Percentiles rank a stretch among this genome's conserved stretches.
Evolutionary conservation across 2,329 filamentous ascomycete genomes (phyloP).

Genomic region (Colletotrichum abscissum): DNA sequence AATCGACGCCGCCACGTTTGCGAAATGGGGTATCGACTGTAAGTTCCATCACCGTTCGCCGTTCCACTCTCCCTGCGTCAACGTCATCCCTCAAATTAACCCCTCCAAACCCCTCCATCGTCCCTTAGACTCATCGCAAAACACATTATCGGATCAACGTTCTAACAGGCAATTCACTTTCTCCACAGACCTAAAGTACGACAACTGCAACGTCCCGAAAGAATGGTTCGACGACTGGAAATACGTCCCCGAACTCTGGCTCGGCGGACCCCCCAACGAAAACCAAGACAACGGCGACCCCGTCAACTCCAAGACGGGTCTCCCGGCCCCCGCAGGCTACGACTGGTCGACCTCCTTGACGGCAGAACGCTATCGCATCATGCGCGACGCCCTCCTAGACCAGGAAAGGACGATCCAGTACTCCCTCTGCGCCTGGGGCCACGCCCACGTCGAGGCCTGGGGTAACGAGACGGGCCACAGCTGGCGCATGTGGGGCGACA

Average conservation of each 20-base stretch:
- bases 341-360: slow-evolving; percentile 61
- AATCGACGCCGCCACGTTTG: slow-evolving; percentile 68
- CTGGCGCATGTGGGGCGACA: slow-evolving; percentile 58
- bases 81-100: neutral
- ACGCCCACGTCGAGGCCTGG: slow-evolving; percentile 61
- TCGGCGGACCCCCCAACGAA: slow-evolving; percentile 45
- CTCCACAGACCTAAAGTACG: slow-evolving; percentile 63
- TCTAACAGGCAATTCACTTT: neutral
- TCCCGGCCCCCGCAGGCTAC: slow-evolving; percentile 58
- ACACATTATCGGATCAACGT: neutral
- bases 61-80: neutral
- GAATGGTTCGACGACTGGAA: slow-evolving; percentile 50
- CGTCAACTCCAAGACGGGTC: slow-evolving; percentile 43
- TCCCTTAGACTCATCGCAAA: neutral
- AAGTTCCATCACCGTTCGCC: slow-evolving; percentile 36
- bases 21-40: slow-evolving; percentile 69
- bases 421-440: slow-evolving; percentile 65
- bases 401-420: slow-evolving; percentile 60
- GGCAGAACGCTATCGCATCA: slow-evolving; percentile 56
- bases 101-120: neutral
- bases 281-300: slow-evolving; percentile 38
- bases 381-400: slow-evolving; percentile 62
- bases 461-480: slow-evolving; percentile 59
- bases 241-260: slow-evolving; percentile 41
- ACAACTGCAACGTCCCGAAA: slow-evolving; percentile 61